Evolutionary conservation across 371 early-diverging fungal genomes (phyloP).

Genomic region (Apophysomyces ossiformis): DNA sequence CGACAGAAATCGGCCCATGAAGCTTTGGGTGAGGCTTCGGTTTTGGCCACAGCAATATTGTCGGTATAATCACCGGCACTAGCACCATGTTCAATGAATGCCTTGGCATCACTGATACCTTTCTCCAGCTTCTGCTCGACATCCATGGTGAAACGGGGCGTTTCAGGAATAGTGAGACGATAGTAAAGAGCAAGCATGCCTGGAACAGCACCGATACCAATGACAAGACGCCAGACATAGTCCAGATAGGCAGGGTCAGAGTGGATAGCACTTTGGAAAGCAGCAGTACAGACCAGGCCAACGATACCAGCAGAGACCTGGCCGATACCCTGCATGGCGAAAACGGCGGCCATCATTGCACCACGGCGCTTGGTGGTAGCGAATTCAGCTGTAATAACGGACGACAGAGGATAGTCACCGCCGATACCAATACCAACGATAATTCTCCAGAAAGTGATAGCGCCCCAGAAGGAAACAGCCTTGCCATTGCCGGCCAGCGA

Average conservation of each 20-base stretch:
- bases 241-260: constrained; percentile 63
- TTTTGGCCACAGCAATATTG: constrained; percentile 30
- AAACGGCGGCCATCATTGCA: constrained; percentile 84
- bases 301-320: constrained; percentile 74
- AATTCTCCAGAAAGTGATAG: constrained; percentile 80
- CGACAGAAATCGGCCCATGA: constrained; percentile 48
- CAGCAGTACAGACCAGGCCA: constrained; percentile 61
- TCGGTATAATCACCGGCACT: constrained; percentile 41
- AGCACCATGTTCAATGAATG: constrained; percentile 62
- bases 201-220: constrained; percentile 77
- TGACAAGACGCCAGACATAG: constrained; percentile 78
- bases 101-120: constrained; percentile 50
- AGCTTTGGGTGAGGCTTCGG: constrained; percentile 26
- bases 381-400: constrained; percentile 85
- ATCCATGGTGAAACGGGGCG: constrained; percentile 82
- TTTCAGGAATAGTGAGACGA: constrained; percentile 85
- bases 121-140: constrained; percentile 68
- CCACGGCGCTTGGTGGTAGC: constrained; percentile 78
- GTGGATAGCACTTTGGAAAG: constrained; percentile 58
- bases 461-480: constrained; percentile 63
- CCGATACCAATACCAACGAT: constrained; percentile 82
- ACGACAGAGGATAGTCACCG: constrained; percentile 78
- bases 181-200: constrained; percentile 66
- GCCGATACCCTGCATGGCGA: constrained; percentile 89
- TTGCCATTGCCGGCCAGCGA: constrained; percentile 63